These are phyloP conservation scores for Solanum okadae DNA, from an alignment of 257 asterid species.

Conservation along the genomic window DNA sequence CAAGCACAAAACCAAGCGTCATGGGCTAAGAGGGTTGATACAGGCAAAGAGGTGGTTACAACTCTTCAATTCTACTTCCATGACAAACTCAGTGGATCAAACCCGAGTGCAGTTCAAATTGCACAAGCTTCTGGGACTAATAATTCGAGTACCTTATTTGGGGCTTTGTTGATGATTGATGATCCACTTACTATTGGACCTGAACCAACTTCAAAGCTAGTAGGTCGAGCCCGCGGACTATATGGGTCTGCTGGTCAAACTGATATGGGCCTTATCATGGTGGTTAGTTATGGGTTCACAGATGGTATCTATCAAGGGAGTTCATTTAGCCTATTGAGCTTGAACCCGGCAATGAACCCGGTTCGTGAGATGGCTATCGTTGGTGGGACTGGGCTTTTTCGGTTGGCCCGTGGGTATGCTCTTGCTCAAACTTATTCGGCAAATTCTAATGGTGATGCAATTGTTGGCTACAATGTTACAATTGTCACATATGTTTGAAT, in stretches of 20 bases:
- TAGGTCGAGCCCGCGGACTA: constrained; percentile 79
- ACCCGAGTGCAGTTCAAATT: constrained; percentile 40
- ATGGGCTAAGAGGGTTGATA: constrained; percentile 43
- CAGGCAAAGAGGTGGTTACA: constrained; percentile 42
- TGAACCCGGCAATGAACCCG: constrained; percentile 27
- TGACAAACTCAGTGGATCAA: constrained; percentile 52
- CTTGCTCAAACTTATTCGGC: constrained; percentile 38
- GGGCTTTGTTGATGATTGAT: constrained; percentile 47
- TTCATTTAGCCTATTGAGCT: constrained; percentile 59
- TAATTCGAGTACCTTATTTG: constrained; percentile 33
- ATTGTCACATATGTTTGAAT: constrained; percentile 5
- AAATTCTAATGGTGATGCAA: constrained; percentile 22
- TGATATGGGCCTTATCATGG: constrained; percentile 57
- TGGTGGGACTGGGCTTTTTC: constrained; percentile 79
- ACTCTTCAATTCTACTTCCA: constrained; percentile 74
- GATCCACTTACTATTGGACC: constrained; percentile 64
- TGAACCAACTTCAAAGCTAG: constrained; percentile 29
- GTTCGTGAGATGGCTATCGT: constrained; percentile 76
- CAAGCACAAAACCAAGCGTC: constrained; percentile 14
- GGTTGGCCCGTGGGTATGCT: constrained; percentile 70
- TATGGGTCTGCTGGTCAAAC: constrained; percentile 61
- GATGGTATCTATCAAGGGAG: constrained; percentile 67
- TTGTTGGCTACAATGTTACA: constrained; percentile 33
- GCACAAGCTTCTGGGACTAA: constrained; percentile 28
- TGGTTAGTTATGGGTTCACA: constrained; percentile 37